Percentiles rank a stretch among this genome's conserved stretches.
These are phyloP conservation scores for Alternaria incomplexa DNA, from an alignment of 2,329 filamentous ascomycete genomes.

Conservation along the genomic window DNA sequence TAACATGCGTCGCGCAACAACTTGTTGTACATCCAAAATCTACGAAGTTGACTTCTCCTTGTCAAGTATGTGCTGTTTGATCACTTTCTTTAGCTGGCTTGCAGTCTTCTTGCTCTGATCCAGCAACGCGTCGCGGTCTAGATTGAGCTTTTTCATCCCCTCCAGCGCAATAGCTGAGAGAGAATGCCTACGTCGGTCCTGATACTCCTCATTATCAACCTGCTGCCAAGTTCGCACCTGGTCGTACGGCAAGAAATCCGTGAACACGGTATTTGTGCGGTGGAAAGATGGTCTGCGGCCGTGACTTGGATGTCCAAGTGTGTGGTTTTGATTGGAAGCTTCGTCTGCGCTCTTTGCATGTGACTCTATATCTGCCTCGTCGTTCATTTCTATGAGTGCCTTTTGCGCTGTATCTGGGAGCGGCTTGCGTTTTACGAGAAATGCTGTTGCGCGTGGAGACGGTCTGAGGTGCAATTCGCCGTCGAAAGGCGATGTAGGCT, in stretches of 20 bases:
- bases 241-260: neutral
- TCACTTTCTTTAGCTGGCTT: neutral
- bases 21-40: neutral
- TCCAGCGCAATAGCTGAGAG: neutral
- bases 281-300: neutral
- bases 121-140: neutral
- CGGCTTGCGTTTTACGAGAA: neutral
- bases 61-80: neutral
- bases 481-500: neutral
- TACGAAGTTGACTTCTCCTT: neutral
- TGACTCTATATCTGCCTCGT: neutral
- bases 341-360: neutral
- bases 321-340: neutral
- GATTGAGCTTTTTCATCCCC: neutral
- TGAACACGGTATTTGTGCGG: neutral
- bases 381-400: neutral
- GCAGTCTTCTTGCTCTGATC: neutral
- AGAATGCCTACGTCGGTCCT: neutral
- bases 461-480: neutral
- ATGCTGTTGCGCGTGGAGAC: neutral
- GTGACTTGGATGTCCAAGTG: neutral
- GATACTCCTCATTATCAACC: neutral
- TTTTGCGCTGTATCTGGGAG: neutral
- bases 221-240: conserved; percentile 1
- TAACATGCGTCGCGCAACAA: neutral